Base-by-base conservation (phyloP, 108 stramenopile genomes). In the Licmophora abbreviata region DNA sequence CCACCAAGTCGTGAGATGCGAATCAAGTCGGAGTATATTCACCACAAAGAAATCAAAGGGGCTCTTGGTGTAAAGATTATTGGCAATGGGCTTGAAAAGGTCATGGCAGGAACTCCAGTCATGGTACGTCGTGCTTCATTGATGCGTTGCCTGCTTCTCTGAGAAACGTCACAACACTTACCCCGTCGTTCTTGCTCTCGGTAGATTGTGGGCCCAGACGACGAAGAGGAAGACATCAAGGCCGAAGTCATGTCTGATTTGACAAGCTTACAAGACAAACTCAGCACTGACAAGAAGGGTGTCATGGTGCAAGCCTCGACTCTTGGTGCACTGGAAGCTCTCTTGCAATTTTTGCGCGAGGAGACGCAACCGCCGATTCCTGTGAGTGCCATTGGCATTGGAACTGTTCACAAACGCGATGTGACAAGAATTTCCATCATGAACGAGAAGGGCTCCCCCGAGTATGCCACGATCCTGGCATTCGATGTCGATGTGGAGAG, bases 221-320 rank as follows among this genome's bases (percentile, higher is more conserved):
- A 99, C 64, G 93, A 97, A 64, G 95, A 90, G 51, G 96, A 97
- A 59, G 94, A 97, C 68, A 88, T 97, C 64, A 94, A 94, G 77
- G 84, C 88, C 18, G 91, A 95, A 68, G 95, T 96, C 63, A 96
- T 96, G 95, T 82, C 77, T 29, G 97, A 98, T 71, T 63, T 96
- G 28, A 86, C 80, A 11, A 65, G 59, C 28, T 62, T 96, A 36
- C 74, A 87, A 62, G 81, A 76, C 59, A 78, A 85, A 38, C 68
- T 99, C 51, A 86, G 84, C 46, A 96, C 92, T 18, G 95, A 98
- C 59, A 77, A 91, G 59, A 73, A 69, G 36, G 99, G 99, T 48
- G 97, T 99, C 0, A 83, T 88, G 71, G 99, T 98, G 44, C 99
- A 99, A 73, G 99, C 99, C 1, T 95, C 93, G 6, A 99, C 99